phyloP scores from a whole-genome alignment of 192 early-diverging fungal genomes.

The Coemansia sp. region DNA sequence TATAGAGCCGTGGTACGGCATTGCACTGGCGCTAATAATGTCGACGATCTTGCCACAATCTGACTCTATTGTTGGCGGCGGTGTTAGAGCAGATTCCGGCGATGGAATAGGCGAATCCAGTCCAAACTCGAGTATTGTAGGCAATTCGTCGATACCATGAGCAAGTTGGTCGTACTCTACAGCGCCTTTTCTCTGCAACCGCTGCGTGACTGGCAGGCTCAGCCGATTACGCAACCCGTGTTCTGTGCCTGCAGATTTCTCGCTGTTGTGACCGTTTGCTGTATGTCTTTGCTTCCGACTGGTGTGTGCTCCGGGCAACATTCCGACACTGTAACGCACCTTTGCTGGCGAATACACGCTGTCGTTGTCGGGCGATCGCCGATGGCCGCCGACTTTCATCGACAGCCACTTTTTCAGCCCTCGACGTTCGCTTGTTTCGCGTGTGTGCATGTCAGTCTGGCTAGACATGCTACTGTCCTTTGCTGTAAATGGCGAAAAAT shows the following conservation, averaged over 20 bases:
- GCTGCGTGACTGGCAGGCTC: conserved; percentile 7
- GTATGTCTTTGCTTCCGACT: background rate
- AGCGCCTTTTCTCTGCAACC: conserved; percentile 7
- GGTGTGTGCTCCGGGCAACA: background rate
- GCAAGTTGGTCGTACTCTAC: background rate
- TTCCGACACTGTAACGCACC: background rate
- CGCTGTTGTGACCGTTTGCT: background rate
- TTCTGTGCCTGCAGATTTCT: background rate
- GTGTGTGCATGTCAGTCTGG: background rate
- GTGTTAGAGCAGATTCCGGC: background rate
- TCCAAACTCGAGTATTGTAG: conserved; percentile 13
- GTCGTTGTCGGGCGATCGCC: background rate
- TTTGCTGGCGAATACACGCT: background rate
- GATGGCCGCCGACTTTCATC: conserved; percentile 11
- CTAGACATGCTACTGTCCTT: background rate
- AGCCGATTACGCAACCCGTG: conserved; percentile 3
- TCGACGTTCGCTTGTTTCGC: background rate
- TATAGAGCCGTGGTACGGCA: background rate
- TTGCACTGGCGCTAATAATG: background rate
- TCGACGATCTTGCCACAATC: background rate
- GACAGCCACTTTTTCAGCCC: conserved; percentile 48
- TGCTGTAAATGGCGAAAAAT: conserved; percentile 9
- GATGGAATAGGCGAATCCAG: conserved; percentile 6
- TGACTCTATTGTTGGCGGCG: conserved; percentile 5
- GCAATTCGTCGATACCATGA: background rate